phyloP scores from a whole-genome alignment of 352 stramenopile species.

The Pythium phragmiticola region DNA sequence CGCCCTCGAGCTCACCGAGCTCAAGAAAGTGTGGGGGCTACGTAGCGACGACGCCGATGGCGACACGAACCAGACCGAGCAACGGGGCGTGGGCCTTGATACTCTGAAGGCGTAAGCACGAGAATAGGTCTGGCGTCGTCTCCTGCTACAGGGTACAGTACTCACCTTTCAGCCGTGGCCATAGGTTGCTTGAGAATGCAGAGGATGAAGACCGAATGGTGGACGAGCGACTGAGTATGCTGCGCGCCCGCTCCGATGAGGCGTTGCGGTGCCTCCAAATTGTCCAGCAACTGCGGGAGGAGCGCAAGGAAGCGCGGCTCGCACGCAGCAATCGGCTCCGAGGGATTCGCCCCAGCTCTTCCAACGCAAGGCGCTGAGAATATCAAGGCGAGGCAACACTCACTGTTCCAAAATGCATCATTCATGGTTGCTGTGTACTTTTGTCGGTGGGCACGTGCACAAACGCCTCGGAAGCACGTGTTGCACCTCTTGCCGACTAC shows the following conservation, averaged over 20 bases:
- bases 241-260: slow-evolving; percentile 35
- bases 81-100: background rate
- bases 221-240: slow-evolving; percentile 39
- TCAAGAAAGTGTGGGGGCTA: slow-evolving; percentile 59
- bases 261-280: slow-evolving; percentile 36
- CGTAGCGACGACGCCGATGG: slow-evolving; percentile 3
- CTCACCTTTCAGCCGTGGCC: background rate
- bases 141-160: background rate
- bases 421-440: background rate
- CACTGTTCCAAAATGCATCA: background rate
- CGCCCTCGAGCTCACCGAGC: slow-evolving; percentile 39
- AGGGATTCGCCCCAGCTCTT: background rate
- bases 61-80: background rate
- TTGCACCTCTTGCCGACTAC: background rate
- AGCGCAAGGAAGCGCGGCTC: slow-evolving; percentile 31
- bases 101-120: slow-evolving; percentile 12
- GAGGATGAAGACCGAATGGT: slow-evolving; percentile 48
- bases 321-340: slow-evolving; percentile 14
- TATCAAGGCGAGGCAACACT: no score
- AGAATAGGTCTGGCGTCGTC: background rate
- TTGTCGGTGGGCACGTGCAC: no score
- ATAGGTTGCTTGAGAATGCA: slow-evolving; percentile 37
- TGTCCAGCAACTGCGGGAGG: slow-evolving; percentile 36
- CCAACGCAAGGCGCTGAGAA: background rate
- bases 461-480: background rate